Percentiles rank a stretch among this genome's conserved stretches.
Evolutionary conservation across 106 monocot species (phyloP).

Genomic region (Agapanthus africanus): DNA sequence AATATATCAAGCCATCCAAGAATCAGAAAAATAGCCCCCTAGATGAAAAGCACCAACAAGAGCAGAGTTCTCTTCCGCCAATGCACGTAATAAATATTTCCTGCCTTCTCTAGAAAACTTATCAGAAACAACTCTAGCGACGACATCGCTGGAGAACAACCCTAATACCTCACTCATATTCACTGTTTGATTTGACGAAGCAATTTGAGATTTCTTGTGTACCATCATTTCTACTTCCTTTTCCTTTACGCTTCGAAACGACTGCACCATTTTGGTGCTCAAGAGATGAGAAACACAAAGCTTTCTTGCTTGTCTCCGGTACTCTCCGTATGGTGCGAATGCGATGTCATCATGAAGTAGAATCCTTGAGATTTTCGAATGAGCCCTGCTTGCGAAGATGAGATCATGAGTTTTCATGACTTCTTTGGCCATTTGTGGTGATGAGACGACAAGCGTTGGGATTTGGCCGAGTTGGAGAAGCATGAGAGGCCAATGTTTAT

Average conservation of each 20-base stretch:
- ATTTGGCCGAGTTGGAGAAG: constrained; percentile 24
- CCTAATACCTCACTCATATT: background rate
- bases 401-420: constrained; percentile 20
- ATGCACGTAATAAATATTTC: background rate
- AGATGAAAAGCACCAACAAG: background rate
- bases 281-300: constrained; percentile 14
- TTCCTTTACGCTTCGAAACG: background rate
- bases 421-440: constrained; percentile 11
- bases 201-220: background rate
- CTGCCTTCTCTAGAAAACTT: background rate
- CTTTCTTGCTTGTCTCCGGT: constrained; percentile 25
- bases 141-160: background rate
- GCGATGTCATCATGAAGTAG: constrained; percentile 7
- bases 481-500: constrained; percentile 28
- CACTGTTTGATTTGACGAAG: background rate
- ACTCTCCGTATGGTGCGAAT: constrained; percentile 24
- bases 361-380: background rate
- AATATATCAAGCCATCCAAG: background rate
- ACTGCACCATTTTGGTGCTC: constrained; percentile 9
- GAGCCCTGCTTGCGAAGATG: constrained; percentile 11
- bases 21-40: background rate
- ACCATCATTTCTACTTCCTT: constrained; percentile 16
- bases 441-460: constrained; percentile 22
- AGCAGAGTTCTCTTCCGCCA: background rate
- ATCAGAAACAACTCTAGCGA: background rate